Base-by-base conservation (phyloP, 306 rosid genomes). In the Styphnolobium japonicum region DNA sequence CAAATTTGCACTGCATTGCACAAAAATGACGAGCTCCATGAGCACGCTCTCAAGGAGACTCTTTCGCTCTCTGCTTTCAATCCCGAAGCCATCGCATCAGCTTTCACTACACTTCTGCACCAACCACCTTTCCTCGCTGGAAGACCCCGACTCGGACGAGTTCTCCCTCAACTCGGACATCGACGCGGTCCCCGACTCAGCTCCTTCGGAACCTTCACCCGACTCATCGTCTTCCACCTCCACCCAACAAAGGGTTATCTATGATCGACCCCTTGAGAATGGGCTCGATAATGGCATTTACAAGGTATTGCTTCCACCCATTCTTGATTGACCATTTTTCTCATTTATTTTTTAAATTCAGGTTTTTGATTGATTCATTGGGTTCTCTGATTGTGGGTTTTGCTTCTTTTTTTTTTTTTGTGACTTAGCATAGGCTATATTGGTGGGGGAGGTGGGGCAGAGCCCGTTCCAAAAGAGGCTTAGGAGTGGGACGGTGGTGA, bases 401-500 rank as follows among this genome's bases (percentile, higher is more conserved):
- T 2, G 42, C n/a, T n/a, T n/a, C 14, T 34, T 27, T 8, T 1
- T 62, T 42, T 55, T 55, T 69, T 29, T 36, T 1, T 68, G 71
- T 70, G 68, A n/a, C 27, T 63, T 27, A 33, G 65, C 66, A 55
- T 66, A 95, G 98, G 99, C 99, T 16, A 91, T 95, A 60, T 21
- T 95, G 85, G 89, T 95, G 37, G 99, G 98, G 7, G 79, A 86
- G 82, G 96, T 79, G 2, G 98, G 98, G 58, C 98, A 95, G 76
- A 85, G n/a, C 10, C 98, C 99, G 22, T 4, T 95, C 23, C 96
- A 91, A 94, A 95, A 93, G 91, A 86, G 6, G 81, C 90, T 95
- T 48, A 90, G 11, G 76, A 91, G 84, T 56, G 98, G 98, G 8
- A 43, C 33, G 14, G 80, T 60, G 14, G 87, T 95, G 81, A 95